Evolutionary conservation across 2,329 filamentous ascomycete genomes (phyloP), one percentile per base, ranked within the genome.

Genomic region (Curvularia sp.): DNA sequence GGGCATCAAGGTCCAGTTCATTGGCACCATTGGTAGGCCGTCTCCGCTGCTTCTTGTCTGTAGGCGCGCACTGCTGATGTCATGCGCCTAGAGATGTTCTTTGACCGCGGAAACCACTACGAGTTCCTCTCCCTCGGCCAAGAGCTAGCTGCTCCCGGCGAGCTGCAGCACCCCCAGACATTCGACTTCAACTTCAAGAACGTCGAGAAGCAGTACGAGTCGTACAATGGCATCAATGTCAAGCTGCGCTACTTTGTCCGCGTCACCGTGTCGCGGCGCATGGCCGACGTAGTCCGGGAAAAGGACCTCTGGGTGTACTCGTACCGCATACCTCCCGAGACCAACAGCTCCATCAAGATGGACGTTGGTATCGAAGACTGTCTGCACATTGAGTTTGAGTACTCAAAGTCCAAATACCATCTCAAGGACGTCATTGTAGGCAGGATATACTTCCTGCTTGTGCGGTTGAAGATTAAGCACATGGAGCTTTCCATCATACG

Each of bases 101-200:
- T 97, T 80, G 95, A 99, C 79, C 92, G 95, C 74, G 94, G 94
- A 71, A 99, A 97, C 78, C 95, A 98, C 82, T 97, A 99, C 84
- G 95, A 99, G 81, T 99, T 99, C 80, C 89, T 99, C 59, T 97
- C 93, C 34, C 87, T 98, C 27, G 94, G 95, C 71, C 96, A 98
- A 80, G 95, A 99, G 80, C 88, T 99, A 39, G 95, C 95, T 18
- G 93, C 95, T 18, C 95, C 95, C 2, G 95, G 95, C 78, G 95
- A 99, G 82, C 90, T 99, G 57, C 95, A 98, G 77, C 96, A 99
- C 80, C 95, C 95, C 42, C 95, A 99, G 82, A 97, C 93, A 48
- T 97, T 97, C 79, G 92, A 96, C 68, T 99, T 99, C 87, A 96
- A 97, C 83, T 99, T 99, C 87, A 98, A 98, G 80, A 99, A 98